A percentile compares a stretch with the other conserved stretches of the same genome.
These are phyloP conservation scores for Pseudogymnoascus sp. DNA, from an alignment of 2,329 filamentous ascomycete species.

Conservation along the genomic window DNA sequence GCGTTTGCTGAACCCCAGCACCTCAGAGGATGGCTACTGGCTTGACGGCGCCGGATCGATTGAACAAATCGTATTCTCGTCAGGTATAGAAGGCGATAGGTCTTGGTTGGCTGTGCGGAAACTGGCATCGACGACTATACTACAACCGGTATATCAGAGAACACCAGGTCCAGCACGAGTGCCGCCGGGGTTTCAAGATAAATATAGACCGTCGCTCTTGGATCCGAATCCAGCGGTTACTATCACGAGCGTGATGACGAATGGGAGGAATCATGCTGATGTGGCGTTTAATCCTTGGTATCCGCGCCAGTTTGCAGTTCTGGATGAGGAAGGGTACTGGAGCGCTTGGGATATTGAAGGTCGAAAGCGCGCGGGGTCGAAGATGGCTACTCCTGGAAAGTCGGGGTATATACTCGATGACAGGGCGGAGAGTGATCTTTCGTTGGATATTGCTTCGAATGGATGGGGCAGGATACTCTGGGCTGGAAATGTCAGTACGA, in stretches of 20 bases:
- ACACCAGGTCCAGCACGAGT: not conserved
- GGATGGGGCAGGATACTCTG: constrained; percentile 46
- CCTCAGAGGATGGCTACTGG: constrained; percentile 26
- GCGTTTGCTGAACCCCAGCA: constrained; percentile 18
- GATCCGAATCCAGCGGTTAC: constrained; percentile 48
- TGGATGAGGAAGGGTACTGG: constrained; percentile 63
- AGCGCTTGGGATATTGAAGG: constrained; percentile 52
- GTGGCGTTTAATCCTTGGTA: constrained; percentile 58
- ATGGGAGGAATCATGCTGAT: constrained; percentile 52
- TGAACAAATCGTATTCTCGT: constrained; percentile 41
- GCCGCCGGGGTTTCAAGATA: constrained; percentile 9
- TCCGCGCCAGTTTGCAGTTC: constrained; percentile 54
- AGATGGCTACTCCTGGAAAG: constrained; percentile 18
- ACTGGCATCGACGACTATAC: constrained; percentile 35
- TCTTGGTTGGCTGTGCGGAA: constrained; percentile 42
- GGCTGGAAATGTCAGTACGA: constrained; percentile 39
- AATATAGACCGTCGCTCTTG: constrained; percentile 42
- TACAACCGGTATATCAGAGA: constrained; percentile 28
- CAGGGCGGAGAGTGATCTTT: constrained; percentile 11
- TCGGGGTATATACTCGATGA: constrained; percentile 23
- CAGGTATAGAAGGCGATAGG: constrained; percentile 30
- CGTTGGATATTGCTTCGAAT: constrained; percentile 18
- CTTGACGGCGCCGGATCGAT: constrained; percentile 36
- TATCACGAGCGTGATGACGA: constrained; percentile 47
- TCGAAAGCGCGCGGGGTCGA: constrained; percentile 12